Base-by-base conservation (phyloP, 768 basidiomycete species). In the Boletus rufocinnamomeus region DNA sequence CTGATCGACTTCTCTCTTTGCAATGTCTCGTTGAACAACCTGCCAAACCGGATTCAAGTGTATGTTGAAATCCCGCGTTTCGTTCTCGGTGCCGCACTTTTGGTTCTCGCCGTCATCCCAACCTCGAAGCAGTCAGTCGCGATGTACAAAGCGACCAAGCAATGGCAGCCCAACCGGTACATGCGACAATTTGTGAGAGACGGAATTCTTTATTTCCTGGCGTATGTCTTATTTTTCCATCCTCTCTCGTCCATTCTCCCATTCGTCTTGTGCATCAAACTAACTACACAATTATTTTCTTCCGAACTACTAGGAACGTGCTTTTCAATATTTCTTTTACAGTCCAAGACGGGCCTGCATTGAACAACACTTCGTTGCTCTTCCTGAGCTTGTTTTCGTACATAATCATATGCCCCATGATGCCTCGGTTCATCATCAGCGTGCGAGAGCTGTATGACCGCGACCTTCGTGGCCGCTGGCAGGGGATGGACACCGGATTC, bases 1-100 rank as follows among this genome's bases (percentile, higher is more conserved):
- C 2, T 43, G 2, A 0, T 7, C 1, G 13, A 23, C 7, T 2
- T 23, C 43, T 43, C 43, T 1, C 2, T 21, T 14, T 43, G 43
- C 21, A 14, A 0, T 43, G 11, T 6, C 11, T 43, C 41, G 6
- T 1, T 6, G 11, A 23, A 4, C 40, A 21, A 40, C 1, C 0
- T 1, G 4, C 5, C 40, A 40, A 0, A 19, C 4, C 6, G 1
- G 19, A 7, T 10, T n/a, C 0, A 4, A 2, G 0, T 11, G 1
- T 40, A n/a, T 40, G 16, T 2, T 5, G 3, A 6, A 3, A 43
- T 21, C 4, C 41, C 41, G 13, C 41, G 21, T 3, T 14, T 43
- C 7, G 21, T 14, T 21, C 21, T 43, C 2, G 21, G n/a, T 13
- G 21, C 11, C 3, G 6, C 6, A 21, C 41, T 21, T 21, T 43